A percentile compares a stretch with the other conserved stretches of the same genome.
Conservation (phyloP, 73 alveolate species). For the Paramecium octaurelia region DNA sequence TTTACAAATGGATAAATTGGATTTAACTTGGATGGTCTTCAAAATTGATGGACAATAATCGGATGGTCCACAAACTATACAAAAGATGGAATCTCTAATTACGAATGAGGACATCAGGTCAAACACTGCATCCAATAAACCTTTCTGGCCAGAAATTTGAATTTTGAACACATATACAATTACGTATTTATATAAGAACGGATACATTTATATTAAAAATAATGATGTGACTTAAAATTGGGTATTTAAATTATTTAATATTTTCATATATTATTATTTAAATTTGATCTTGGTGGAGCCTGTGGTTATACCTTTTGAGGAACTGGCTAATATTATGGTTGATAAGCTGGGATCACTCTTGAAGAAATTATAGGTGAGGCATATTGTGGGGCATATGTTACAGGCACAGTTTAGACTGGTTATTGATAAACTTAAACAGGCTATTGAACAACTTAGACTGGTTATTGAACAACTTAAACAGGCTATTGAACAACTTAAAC, state of each 20-base stretch:
- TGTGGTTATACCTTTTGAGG: background rate
- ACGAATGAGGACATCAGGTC: background rate
- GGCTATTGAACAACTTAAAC: background rate
- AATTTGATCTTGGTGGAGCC: background rate
- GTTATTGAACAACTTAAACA: background rate
- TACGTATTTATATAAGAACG: background rate
- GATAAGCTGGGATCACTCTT: background rate
- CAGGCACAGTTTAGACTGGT: background rate
- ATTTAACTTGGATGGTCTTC: background rate
- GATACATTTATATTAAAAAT: background rate
- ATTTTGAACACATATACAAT: background rate
- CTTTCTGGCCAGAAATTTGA: slow-evolving; percentile 1
- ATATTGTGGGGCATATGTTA: background rate
- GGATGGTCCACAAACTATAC: background rate
- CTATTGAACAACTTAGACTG: background rate
- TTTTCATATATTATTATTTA: background rate
- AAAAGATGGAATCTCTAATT: background rate
- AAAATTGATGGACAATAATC: background rate
- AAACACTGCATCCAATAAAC: background rate
- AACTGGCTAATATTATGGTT: background rate
- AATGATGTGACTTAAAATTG: too few relatives aligned
- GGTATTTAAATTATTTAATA: background rate
- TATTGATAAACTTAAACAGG: background rate
- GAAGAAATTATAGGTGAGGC: background rate
- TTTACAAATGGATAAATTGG: background rate